Base-by-base conservation (phyloP, 1,139 yeast species). In the Suhomyces atakaporum region DNA sequence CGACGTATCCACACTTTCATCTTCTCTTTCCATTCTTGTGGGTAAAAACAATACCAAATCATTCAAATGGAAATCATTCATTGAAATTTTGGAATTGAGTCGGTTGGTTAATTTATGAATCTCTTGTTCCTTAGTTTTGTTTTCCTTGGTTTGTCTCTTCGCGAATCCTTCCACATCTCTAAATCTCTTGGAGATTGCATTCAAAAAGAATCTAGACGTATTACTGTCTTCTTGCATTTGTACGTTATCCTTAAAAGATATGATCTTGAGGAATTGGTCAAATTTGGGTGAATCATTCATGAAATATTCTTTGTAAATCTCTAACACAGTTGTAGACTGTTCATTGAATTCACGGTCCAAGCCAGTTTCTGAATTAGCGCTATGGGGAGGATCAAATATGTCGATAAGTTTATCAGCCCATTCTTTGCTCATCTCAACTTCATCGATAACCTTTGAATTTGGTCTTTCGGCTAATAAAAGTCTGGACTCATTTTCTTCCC, bases 111-210 rank as follows among this genome's bases (percentile, higher is more conserved):
- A 46, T 42, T 62, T 54, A 40, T 55, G 50, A 16, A 69, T 36
- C 46, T 74, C 76, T 44, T 74, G 75, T 37, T 75, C 67, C 38
- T 75, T 69, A 33, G 63, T 54, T 48, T 77, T 79, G 45, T 78
- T 82, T 48, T 89, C 96, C 52, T 83, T 83, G 39, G 90, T 86
- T 42, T 87, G 72, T 52, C 81, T 84, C 52, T 94, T 81, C 1
- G 97, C 97, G 49, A 89, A 72, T n/a, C 84, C 81, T 58, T 92
- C 97, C 33, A 90, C 95, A 54, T 90, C 97, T 42, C 77, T 78
- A 53, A 92, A 89, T 43, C 98, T 70, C 53, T 84, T 81, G 22
- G 82, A 71, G 2, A 89, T 81, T 1, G 89, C 81, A 32, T 75
- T 73, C 33, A 81, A 71, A 51, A 84, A 80, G 39, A 83, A 66